Base-by-base conservation (phyloP, 2,329 filamentous ascomycete genomes). In the Venturiaceae sp. region DNA sequence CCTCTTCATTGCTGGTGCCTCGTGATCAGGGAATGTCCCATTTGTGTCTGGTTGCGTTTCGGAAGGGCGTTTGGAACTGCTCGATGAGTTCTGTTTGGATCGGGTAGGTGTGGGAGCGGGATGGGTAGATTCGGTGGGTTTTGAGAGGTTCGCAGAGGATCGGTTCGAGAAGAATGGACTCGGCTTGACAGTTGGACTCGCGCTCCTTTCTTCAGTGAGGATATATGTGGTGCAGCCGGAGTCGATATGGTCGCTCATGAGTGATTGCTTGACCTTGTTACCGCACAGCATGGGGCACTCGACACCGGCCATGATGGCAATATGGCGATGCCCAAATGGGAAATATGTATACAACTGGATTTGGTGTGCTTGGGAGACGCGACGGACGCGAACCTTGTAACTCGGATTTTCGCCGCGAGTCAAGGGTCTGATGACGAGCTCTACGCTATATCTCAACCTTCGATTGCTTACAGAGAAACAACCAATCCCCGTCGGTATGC, bases 241-340 rank as follows among this genome's bases (percentile, higher is more conserved):
- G 74, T 97, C 94, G 68, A 97, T 84, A 72, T 97, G 92, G 64
- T 80, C 80, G 74, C 97, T 97, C 77, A 97, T 97, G 64, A 87
- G 82, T 67, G 77, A 75, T 63, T 86, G n/a, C 41, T 23, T 47
- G 8, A 50, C 44, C 3, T n/a, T 30, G 14, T 30, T 50, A 16
- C 44, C 44, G 8, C 44, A 50, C 3, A 50, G 44, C 44, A 50
- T 50, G 44, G 44, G 44, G 30, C 44, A 50, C 44, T 50, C 26
- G 23, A 50, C 30, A 5, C 44, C 44, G 30, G 44, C 44, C 44
- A 50, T 50, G n/a, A n/a, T n/a, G n/a, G n/a, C n/a, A n/a, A n/a
- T n/a, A n/a, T n/a, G 44, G 44, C 23, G 13, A n/a, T 47, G 44
- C 23, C 44, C 13, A 3, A 26, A 30, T 47, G 44, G 44, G 44